phyloP scores from a whole-genome alignment of 23 red algal genomes.

The Gracilaria domingensis region DNA sequence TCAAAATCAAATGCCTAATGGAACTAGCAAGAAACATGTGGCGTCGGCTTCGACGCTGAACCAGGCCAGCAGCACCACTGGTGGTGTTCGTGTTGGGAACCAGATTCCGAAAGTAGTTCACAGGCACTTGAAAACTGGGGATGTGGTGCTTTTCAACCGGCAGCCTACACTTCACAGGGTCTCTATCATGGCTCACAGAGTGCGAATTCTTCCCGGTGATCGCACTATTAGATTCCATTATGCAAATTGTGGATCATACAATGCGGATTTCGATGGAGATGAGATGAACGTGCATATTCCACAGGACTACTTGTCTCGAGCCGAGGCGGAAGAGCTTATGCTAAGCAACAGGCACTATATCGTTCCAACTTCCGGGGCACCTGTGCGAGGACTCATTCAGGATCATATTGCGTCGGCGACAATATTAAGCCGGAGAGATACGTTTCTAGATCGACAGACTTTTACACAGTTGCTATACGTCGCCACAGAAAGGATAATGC shows the following conservation, averaged over 20 bases:
- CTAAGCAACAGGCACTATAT: conserved; percentile 90
- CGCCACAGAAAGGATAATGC: conserved; percentile 76
- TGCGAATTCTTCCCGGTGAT: conserved; percentile 91
- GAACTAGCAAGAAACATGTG: conserved; percentile 4
- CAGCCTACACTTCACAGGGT: conserved; percentile 96
- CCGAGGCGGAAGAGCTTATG: conserved; percentile 82
- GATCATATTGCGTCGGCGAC: conserved; percentile 92
- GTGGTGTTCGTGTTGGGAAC: not conserved
- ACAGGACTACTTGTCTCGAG: conserved; percentile 84
- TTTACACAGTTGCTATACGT: conserved; percentile 90
- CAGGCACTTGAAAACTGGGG: conserved; percentile 95
- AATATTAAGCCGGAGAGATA: conserved; percentile 85
- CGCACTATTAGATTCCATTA: conserved; percentile 96
- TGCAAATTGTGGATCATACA: conserved; percentile 99
- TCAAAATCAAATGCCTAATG: conserved; percentile 54
- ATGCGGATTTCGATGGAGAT: conserved; percentile 99
- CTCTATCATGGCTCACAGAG: conserved; percentile 95
- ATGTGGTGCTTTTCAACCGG: conserved; percentile 96
- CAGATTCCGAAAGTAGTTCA: conserved; percentile 80
- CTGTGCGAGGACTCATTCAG: conserved; percentile 98
- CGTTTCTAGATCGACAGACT: conserved; percentile 69
- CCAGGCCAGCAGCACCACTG: not conserved
- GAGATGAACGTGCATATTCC: conserved; percentile 99
- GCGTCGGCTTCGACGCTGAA: not conserved
- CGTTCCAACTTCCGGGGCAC: conserved; percentile 89